phyloP scores from a whole-genome alignment of 768 basidiomycete species.

The Sporobolomyces roseus region DNA sequence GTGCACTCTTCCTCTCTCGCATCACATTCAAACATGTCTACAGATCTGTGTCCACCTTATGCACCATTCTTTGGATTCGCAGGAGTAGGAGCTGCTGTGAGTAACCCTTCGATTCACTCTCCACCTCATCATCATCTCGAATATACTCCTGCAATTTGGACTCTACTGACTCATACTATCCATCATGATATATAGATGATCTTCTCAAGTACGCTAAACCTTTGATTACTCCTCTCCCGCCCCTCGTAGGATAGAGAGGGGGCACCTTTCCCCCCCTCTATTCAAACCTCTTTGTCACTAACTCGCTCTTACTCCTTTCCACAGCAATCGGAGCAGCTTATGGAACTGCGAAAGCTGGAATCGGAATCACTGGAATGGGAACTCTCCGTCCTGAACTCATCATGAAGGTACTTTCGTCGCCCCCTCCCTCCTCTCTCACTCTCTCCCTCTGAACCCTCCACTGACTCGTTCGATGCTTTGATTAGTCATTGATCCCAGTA shows the following conservation, averaged over 20 bases:
- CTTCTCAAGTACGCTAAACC: constrained; percentile 75
- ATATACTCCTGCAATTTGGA: no score
- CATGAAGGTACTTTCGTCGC: constrained; percentile 69
- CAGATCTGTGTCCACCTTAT: constrained; percentile 54
- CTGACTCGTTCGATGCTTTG: background rate
- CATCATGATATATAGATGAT: constrained; percentile 74
- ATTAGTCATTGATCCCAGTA: constrained; percentile 85
- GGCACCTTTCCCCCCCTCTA: constrained; percentile 2
- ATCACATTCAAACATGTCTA: constrained; percentile 2
- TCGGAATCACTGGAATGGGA: constrained; percentile 92
- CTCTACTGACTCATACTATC: no score
- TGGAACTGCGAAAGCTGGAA: constrained; percentile 93
- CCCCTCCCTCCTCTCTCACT: background rate
- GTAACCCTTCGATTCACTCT: constrained; percentile 45
- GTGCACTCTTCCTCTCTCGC: background rate
- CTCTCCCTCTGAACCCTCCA: background rate
- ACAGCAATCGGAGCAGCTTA: constrained; percentile 89
- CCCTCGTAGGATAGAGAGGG: background rate
- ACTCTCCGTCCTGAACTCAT: constrained; percentile 92
- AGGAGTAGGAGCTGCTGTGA: constrained; percentile 86
- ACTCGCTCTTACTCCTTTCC: background rate
- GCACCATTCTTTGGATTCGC: constrained; percentile 98
- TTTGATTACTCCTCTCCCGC: no score
- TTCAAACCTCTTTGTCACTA: constrained; percentile 5
- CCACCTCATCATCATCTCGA: constrained; percentile 7